Base-by-base conservation (phyloP, 441 rosid genomes). In the Pelargonium fulgidum region DNA sequence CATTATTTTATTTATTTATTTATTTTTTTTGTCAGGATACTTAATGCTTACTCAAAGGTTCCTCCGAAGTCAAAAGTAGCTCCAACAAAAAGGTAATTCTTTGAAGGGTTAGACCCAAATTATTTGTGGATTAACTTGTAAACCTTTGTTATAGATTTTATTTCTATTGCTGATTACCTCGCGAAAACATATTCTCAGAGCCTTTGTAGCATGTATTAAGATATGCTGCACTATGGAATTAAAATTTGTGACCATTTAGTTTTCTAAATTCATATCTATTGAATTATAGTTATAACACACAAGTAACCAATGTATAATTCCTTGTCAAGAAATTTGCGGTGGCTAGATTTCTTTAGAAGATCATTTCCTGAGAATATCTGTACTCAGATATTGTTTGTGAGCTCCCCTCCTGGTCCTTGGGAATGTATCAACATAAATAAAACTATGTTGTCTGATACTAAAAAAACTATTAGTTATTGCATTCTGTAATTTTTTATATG, bases 1-100 rank as follows among this genome's bases (percentile, higher is more conserved):
- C 4, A 52, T 1, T 26, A 26, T 1, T 26, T 26, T 26, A 26
- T 26, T 26, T 26, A 3, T 1, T 26, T n/a, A 39, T 56, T 71
- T 13, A 58, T 61, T 69, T 64, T 36, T 59, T 68, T 64, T 68
- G 44, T 39, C 85, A 89, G 94, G 84, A 85, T 89, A 63, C 85
- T 89, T 20, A 84, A 74, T 69, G 88, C 89, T 7, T 89, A 84
- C 75, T 77, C 90, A 59, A 89, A 89, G 81, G 79, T 83, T 73
- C 94, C 94, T 65, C 70, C 84, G 63, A 89, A 84, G 68, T 79
- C 84, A 73, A 85, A 79, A 64, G 81, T 75, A 63, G 59, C 86
- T 52, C 63, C 90, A 66, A 78, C 74, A 76, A 77, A 85, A 80
- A 79, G 93, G 93, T 88, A 81, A 58, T 48, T 67, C 24, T 10